Evolutionary conservation across 257 asterid species (phyloP).

Genomic region (Primulina eburnea): DNA sequence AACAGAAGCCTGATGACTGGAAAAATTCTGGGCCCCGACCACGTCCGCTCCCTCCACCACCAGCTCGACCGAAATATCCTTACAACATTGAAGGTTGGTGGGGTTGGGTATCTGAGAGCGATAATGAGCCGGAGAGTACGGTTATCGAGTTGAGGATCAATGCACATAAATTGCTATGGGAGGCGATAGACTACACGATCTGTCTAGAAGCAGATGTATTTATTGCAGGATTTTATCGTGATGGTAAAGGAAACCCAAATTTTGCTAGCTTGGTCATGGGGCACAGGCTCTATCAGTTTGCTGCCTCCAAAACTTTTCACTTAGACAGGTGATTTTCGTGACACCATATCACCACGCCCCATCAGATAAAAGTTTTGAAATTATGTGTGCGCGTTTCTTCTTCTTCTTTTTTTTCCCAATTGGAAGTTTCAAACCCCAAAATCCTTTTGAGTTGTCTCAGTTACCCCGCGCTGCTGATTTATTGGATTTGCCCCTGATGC

Average conservation of each 20-base stretch:
- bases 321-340: constrained; percentile 58
- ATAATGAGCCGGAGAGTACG: constrained; percentile 90
- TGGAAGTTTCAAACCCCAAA: background rate
- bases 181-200: constrained; percentile 78
- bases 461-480: background rate
- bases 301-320: constrained; percentile 67
- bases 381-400: no score
- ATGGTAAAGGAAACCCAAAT: constrained; percentile 87
- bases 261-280: constrained; percentile 94
- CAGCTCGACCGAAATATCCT: constrained; percentile 68
- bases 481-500: background rate
- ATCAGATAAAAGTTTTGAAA: no score
- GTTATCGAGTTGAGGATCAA: constrained; percentile 86
- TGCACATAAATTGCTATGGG: constrained; percentile 93
- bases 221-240: constrained; percentile 85
- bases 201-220: constrained; percentile 87
- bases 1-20: constrained; percentile 51
- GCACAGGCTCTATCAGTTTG: constrained; percentile 67
- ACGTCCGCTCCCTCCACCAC: constrained; percentile 95
- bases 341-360: background rate
- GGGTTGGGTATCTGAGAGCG: constrained; percentile 99
- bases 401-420: background rate
- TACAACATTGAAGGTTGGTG: constrained; percentile 98
- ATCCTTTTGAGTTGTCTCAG: background rate
- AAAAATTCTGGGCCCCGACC: constrained; percentile 75